Evolutionary conservation across 1,139 yeast genomes (phyloP).

Genomic region (Candida tunisiensis): DNA sequence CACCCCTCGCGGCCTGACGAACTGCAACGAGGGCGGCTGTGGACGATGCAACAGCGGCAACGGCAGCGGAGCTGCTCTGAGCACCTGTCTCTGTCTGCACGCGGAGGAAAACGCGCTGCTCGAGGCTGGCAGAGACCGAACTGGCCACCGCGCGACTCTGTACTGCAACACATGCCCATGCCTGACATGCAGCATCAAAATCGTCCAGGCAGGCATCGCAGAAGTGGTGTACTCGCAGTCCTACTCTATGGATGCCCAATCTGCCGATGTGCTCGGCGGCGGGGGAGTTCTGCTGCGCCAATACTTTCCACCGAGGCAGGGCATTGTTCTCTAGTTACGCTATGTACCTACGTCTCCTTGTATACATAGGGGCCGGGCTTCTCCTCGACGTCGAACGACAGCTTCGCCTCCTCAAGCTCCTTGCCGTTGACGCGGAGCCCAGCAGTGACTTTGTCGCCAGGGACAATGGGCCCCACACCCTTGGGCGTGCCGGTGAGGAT

Average conservation of each 20-base stretch:
- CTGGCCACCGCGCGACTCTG: conserved; percentile 42
- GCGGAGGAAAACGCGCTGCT: conserved; percentile 94
- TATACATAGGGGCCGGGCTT: conserved; percentile 74
- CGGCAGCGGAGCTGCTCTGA: conserved; percentile 49
- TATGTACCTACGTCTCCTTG: conserved; percentile 20
- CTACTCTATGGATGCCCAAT: conserved; percentile 74
- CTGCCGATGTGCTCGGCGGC: conserved; percentile 51
- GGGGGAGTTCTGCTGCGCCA: conserved; percentile 69
- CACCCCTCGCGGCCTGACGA: conserved; percentile 73
- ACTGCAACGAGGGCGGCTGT: conserved; percentile 96
- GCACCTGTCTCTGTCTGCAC: conserved; percentile 84
- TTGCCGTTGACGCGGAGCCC: conserved; percentile 38
- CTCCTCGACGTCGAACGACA: conserved; percentile 41
- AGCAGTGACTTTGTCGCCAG: conserved; percentile 68
- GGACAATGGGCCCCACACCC: conserved; percentile 75
- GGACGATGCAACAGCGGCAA: conserved; percentile 56
- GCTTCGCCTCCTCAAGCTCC: conserved; percentile 28
- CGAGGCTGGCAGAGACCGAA: conserved; percentile 85
- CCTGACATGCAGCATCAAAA: conserved; percentile 85
- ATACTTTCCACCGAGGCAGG: conserved; percentile 40
- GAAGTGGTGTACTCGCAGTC: conserved; percentile 93
- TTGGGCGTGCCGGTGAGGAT: conserved; percentile 94
- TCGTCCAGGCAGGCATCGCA: conserved; percentile 77
- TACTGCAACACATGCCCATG: conserved; percentile 98
- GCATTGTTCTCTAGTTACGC: conserved; percentile 2